Base-by-base conservation (phyloP, 1,139 yeast species). In the Debaryomyces fabryi region DNA sequence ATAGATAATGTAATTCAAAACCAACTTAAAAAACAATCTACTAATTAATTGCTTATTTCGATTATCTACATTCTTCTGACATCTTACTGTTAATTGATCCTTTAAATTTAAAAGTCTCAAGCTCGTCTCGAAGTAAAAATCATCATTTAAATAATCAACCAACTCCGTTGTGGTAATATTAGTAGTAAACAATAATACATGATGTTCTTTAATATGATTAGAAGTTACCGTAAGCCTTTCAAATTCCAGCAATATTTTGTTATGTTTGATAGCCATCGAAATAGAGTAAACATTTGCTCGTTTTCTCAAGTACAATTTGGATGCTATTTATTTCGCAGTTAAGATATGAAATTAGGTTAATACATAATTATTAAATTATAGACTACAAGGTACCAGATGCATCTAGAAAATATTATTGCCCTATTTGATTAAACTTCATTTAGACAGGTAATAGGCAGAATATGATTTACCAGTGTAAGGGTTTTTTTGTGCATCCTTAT, bases 31-130 rank as follows among this genome's bases (percentile, higher is more conserved):
- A 48, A 72, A 68, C 12, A 72, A 53, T 12, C 50, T 54, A 4
- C 53, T 52, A 2, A 65, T 51, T 25, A 72, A 51, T 21, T 55
- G 56, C 49, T 65, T 67, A 27, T 46, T 43, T 39, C 63, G 56
- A 6, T 52, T 41, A 1, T 46, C 47, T 8, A 27, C 41, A 24
- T 60, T 56, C 51, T 63, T 70, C 46, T 71, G 69, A 6, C 58
- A 52, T 12, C 68, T 64, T 3, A 81, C 62, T 34, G 55, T 56
- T 10, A 57, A 52, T 50, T 75, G 83, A 16, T 62, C 65, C 4
- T 55, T 48, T 27, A 75, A 59, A 1, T 74, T 67, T 3, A 81
- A 56, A 6, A 69, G 54, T 44, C 83, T 60, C 45, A 81, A 52
- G 6, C 49, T 29, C 2, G 50, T 39, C 52, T 74, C 79, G 46